phyloP scores from a whole-genome alignment of 257 asterid genomes.

The Lavandula angustifolia region DNA sequence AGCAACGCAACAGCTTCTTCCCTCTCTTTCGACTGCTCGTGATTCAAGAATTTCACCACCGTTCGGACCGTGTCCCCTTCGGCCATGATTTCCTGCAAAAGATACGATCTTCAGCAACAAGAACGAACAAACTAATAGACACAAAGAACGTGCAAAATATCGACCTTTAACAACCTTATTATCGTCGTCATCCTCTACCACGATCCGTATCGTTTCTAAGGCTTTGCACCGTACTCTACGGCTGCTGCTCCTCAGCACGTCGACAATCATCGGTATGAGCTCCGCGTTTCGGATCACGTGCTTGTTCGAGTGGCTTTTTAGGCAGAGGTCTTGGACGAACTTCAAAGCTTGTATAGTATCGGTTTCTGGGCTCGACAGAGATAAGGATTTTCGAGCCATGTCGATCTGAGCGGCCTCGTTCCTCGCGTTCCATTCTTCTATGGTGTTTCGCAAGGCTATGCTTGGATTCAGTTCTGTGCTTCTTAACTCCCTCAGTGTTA shows the following conservation, averaged over 20 bases:
- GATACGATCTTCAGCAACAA: slow-evolving; percentile 13
- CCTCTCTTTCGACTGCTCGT: slow-evolving; percentile 79
- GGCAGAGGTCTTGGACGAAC: no score
- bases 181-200: slow-evolving; percentile 80
- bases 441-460: no score
- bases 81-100: slow-evolving; percentile 80
- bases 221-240: slow-evolving; percentile 75
- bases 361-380: slow-evolving; percentile 54
- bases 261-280: slow-evolving; percentile 64
- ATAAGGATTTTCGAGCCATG: slow-evolving; percentile 21
- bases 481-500: slow-evolving; percentile 45
- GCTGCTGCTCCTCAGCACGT: slow-evolving; percentile 27
- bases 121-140: slow-evolving; percentile 21
- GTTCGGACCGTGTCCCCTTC: slow-evolving; percentile 92
- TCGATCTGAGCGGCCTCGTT: background rate
- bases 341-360: slow-evolving; percentile 37
- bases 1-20: slow-evolving; percentile 89
- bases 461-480: no score
- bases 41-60: slow-evolving; percentile 71
- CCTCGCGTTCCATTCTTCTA: no score
- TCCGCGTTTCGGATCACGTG: slow-evolving; percentile 56
- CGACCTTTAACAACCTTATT: slow-evolving; percentile 77
- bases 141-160: slow-evolving; percentile 13
- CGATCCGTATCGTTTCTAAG: slow-evolving; percentile 78
- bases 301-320: no score